Conservation (phyloP, 2,329 filamentous ascomycete species). For the Diaporthe sp. region DNA sequence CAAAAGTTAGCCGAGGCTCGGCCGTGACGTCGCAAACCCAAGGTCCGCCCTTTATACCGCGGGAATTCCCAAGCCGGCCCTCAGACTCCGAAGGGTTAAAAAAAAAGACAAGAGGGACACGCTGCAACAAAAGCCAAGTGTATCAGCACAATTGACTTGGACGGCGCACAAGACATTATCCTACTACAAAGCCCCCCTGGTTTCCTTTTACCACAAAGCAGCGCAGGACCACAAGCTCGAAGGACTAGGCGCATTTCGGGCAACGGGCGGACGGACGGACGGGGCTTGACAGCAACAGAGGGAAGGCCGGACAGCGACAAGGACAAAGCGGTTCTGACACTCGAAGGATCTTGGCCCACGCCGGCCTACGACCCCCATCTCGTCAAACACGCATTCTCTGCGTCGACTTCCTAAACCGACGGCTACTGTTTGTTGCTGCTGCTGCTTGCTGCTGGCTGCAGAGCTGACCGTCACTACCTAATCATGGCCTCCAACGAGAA, state of each 20-base stretch:
- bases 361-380: neutral
- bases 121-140: slow-evolving; percentile 5
- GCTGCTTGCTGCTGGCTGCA: neutral
- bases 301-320: neutral
- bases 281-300: slow-evolving; percentile 20
- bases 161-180: neutral
- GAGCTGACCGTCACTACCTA: neutral
- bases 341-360: neutral
- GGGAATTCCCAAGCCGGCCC: slow-evolving; percentile 23
- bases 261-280: slow-evolving; percentile 25
- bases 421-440: neutral
- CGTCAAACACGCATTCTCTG: neutral
- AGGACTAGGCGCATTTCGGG: slow-evolving; percentile 25
- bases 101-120: neutral
- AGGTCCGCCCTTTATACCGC: slow-evolving; percentile 26
- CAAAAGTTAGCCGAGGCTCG: slow-evolving; percentile 36
- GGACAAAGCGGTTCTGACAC: slow-evolving; percentile 5
- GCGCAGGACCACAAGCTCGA: slow-evolving; percentile 1
- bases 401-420: neutral
- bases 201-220: neutral
- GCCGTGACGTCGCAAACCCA: slow-evolving; percentile 31
- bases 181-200: too few relatives aligned
- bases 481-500: slow-evolving; percentile 36
- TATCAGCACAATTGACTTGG: slow-evolving; percentile 14
- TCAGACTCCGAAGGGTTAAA: slow-evolving; percentile 5